Evolutionary conservation across 2,329 filamentous ascomycete genomes (phyloP).

Genomic region (Cytospora schulzeri): DNA sequence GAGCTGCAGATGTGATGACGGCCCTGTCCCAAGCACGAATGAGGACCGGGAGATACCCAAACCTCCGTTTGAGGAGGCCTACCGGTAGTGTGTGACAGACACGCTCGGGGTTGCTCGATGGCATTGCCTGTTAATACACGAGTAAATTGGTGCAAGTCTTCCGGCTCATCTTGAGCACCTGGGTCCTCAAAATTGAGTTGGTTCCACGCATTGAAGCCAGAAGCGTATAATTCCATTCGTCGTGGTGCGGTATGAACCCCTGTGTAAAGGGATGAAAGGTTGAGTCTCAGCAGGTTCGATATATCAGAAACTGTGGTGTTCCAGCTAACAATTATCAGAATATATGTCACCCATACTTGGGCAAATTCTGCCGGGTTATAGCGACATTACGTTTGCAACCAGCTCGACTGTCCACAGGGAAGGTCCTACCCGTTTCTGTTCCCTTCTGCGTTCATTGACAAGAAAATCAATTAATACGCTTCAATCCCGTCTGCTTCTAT

Average conservation of each 20-base stretch:
- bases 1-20: not conserved
- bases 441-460: not conserved
- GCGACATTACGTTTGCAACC: not conserved
- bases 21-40: not conserved
- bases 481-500: no score
- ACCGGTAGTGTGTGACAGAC: conserved; percentile 52
- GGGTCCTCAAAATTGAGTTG: conserved; percentile 48
- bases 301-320: not conserved
- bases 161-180: conserved; percentile 38
- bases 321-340: not conserved
- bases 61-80: conserved; percentile 11
- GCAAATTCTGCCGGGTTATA: not conserved
- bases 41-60: conserved; percentile 28
- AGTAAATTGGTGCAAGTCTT: conserved; percentile 50
- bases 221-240: conserved; percentile 53
- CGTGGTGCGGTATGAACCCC: not conserved
- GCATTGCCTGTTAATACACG: conserved; percentile 41
- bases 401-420: not conserved
- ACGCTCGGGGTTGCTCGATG: conserved; percentile 41
- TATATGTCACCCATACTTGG: not conserved
- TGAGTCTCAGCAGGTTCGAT: no score
- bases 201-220: conserved; percentile 62
- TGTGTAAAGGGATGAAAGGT: not conserved
- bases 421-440: not conserved
- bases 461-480: no score